Conservation (phyloP, 257 asterid genomes). For the Solanum ossicruentum region DNA sequence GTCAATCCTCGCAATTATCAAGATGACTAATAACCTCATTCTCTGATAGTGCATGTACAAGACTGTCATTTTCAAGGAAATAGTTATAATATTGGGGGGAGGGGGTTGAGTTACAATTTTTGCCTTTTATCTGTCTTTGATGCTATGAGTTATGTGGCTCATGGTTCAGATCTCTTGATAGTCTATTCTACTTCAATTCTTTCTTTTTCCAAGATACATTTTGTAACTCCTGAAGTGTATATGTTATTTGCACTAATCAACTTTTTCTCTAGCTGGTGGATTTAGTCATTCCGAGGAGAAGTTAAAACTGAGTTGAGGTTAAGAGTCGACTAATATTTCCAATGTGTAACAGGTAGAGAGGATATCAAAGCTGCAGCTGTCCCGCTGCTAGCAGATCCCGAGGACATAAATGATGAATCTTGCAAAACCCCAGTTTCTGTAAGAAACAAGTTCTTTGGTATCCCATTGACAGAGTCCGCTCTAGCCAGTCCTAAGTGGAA, state of each 20-base stretch:
- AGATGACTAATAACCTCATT: neutral
- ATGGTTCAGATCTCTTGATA: neutral
- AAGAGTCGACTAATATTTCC: neutral
- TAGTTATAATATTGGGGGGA: neutral
- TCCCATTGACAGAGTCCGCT: conserved; percentile 58
- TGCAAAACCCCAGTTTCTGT: conserved; percentile 38
- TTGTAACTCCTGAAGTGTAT: too few species aligned
- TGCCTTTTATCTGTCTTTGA: neutral
- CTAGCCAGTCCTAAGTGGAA: conserved; percentile 65
- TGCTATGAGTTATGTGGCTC: neutral
- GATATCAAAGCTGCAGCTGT: conserved; percentile 24
- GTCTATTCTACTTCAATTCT: neutral
- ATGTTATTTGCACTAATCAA: too few species aligned
- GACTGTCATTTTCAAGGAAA: neutral
- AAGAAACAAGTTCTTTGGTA: conserved; percentile 47
- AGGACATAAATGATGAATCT: conserved; percentile 31
- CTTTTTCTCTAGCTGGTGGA: neutral
- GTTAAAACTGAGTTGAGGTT: neutral
- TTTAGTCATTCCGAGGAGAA: neutral
- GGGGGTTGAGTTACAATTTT: neutral
- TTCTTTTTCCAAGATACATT: neutral
- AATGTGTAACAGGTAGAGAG: conserved; percentile 30
- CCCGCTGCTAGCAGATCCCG: conserved; percentile 28
- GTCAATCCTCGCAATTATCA: neutral
- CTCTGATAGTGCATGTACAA: neutral